Percentiles rank a stretch among this genome's conserved stretches.
These are phyloP conservation scores for Sporothrix pseudoabietina DNA, from an alignment of 2,329 filamentous ascomycete genomes.

Conservation along the genomic window DNA sequence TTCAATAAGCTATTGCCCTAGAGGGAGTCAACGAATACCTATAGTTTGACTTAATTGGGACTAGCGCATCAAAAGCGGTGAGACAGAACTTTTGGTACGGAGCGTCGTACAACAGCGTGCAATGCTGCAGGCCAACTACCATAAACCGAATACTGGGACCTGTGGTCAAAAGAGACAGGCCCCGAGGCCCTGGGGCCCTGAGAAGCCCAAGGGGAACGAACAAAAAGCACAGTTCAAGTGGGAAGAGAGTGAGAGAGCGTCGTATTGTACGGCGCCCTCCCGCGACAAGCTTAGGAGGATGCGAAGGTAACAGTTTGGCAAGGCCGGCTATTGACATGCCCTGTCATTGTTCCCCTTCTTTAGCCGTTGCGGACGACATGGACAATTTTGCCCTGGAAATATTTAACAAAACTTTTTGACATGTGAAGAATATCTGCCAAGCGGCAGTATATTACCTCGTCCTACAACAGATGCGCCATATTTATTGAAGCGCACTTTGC, in stretches of 20 bases:
- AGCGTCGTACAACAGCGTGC: no score
- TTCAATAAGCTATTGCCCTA: no score
- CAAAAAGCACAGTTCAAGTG: neutral
- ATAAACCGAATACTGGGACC: neutral
- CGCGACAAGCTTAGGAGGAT: neutral
- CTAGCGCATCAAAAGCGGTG: no score
- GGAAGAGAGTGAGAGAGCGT: neutral
- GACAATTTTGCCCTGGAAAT: neutral
- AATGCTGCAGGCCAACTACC: constrained; percentile 12
- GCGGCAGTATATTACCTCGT: neutral
- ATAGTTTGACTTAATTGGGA: no score
- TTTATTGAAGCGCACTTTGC: neutral
- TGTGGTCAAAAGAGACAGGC: neutral
- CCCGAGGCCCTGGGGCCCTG: neutral
- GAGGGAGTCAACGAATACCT: no score
- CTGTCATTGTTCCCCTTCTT: constrained; percentile 9
- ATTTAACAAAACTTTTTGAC: neutral
- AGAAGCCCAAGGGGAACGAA: neutral
- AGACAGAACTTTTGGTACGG: no score
- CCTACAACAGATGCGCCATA: neutral
- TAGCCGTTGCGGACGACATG: constrained; percentile 15
- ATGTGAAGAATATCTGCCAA: constrained; percentile 12
- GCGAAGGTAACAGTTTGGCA: neutral
- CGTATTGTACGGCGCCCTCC: constrained; percentile 14
- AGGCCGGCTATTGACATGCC: neutral